Base-by-base conservation (phyloP, 1,284 basidiomycete genomes). In the Retiboletus fuscus region DNA sequence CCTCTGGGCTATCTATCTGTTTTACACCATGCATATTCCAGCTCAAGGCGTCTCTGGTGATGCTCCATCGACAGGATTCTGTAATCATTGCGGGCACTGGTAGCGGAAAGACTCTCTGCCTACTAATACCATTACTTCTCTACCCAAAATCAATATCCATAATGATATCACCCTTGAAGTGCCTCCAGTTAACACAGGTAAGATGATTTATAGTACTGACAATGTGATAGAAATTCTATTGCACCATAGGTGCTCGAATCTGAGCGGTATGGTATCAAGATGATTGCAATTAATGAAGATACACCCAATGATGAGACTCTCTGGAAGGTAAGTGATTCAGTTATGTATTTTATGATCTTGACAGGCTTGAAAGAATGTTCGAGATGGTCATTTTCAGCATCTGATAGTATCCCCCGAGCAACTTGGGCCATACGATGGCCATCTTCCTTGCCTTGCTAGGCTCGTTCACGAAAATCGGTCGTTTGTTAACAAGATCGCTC, bases 331-430 rank as follows among this genome's bases (percentile, higher is more conserved):
- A 30, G 22, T 44, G 18, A 30, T 30, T 34, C 20, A 13, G 8
- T 57, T 34, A 30, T 34, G 5, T 57, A 18, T 57, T 57, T 30
- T 57, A 30, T 57, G 7, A 13, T 28, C 28, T 57, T 57, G 8
- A 57, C 53, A 18, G 8, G 13, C 34, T 28, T 7, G 43, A 28
- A 61, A 61, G 61, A 44, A 44, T 11, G 11, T 61, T 22, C 26
- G 26, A 46, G 61, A 61, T 10, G 43, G 61, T 18, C 6, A 44
- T 43, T 61, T 61, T 57, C 51, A 66, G 28, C 67, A 69, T 24
- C 24, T 73, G 2, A 72, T 73, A 5, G 61, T 71, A 16, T 72
- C 71, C 11, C 70, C 69, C 3, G 71, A 72, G 39, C 66, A 72
- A 61, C 53, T 66, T 5, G 55, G 49, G 3, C 18, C n/a, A 12